A percentile compares a stretch with the other conserved stretches of the same genome.
Conservation (phyloP, 2,329 filamentous ascomycete species). For the Xylariaceae sp. region DNA sequence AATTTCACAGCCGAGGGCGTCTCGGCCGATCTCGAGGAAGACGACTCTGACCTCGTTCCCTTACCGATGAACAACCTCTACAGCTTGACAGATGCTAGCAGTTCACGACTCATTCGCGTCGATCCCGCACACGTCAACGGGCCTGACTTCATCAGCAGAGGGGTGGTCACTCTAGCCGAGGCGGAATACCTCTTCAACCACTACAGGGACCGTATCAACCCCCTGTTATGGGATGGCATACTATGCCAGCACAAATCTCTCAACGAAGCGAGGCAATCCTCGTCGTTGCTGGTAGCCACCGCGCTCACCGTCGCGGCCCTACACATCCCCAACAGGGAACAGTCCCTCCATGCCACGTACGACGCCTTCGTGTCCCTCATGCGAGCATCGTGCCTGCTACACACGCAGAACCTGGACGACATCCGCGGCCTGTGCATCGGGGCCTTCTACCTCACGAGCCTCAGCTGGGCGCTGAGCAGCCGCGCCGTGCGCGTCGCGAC, state of each 20-base stretch:
- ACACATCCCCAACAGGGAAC: constrained; percentile 50
- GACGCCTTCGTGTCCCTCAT: constrained; percentile 54
- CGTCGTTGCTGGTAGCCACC: constrained; percentile 51
- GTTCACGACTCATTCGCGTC: too few relatives aligned
- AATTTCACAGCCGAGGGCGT: constrained; percentile 12
- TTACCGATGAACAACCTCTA: constrained; percentile 17
- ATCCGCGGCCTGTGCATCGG: constrained; percentile 57
- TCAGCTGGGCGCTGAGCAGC: constrained; percentile 58
- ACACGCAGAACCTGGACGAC: constrained; percentile 53
- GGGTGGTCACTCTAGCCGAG: too few relatives aligned
- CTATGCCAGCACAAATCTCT: constrained; percentile 14
- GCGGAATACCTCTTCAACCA: too few relatives aligned
- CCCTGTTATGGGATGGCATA: too few relatives aligned
- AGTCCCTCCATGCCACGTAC: constrained; percentile 51
- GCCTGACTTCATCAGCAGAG: too few relatives aligned
- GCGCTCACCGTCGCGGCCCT: constrained; percentile 56
- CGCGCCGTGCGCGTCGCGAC: constrained; percentile 55
- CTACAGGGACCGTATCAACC: too few relatives aligned
- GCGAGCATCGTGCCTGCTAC: constrained; percentile 52
- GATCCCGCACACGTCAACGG: too few relatives aligned
- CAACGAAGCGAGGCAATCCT: constrained; percentile 35
- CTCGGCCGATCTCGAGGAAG: constrained; percentile 9
- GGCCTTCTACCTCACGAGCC: constrained; percentile 59
- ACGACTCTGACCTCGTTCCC: constrained; percentile 14
- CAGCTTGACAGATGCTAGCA: constrained; percentile 13